Percentiles rank a stretch among this genome's conserved stretches.
Conservation (phyloP, 768 basidiomycete genomes). For the Boletus rubroflammeus region DNA sequence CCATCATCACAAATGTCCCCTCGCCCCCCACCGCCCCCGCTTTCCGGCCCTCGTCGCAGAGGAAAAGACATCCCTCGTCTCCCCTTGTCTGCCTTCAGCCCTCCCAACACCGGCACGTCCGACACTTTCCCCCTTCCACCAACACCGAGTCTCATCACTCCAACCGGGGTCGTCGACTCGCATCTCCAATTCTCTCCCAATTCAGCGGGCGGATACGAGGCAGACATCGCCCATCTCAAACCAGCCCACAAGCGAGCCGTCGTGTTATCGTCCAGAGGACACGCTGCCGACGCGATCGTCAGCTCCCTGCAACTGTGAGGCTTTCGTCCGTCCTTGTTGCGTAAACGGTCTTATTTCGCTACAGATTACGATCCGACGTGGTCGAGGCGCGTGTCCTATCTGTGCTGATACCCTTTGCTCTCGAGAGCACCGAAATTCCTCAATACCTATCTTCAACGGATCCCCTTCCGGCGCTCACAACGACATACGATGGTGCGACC, state of each 20-base stretch:
- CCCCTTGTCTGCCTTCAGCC: conserved; percentile 71
- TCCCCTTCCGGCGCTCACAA: conserved; percentile 39
- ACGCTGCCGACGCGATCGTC: conserved; percentile 37
- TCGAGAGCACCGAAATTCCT: conserved; percentile 46
- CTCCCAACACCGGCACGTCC: conserved; percentile 62
- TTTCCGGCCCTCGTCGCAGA: conserved; percentile 48
- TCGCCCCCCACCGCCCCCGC: neutral
- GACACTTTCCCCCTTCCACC: conserved; percentile 67
- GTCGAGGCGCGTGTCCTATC: conserved; percentile 46
- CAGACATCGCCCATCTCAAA: conserved; percentile 39
- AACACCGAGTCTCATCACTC: conserved; percentile 65
- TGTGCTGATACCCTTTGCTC: conserved; percentile 56
- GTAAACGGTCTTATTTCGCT: neutral
- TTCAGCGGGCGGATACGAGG: conserved; percentile 17
- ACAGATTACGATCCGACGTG: conserved; percentile 18
- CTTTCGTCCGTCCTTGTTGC: neutral
- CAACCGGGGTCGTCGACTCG: conserved; percentile 62
- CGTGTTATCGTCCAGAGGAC: conserved; percentile 50
- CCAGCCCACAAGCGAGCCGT: conserved; percentile 54
- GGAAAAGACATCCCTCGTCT: conserved; percentile 67
- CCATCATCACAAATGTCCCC: conserved; percentile 14
- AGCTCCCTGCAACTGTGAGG: conserved; percentile 41
- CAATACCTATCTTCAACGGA: conserved; percentile 28
- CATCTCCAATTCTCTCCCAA: conserved; percentile 48
- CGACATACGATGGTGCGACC: conserved; percentile 50